These are phyloP conservation scores for Trametes gibbosa DNA, from an alignment of 768 basidiomycete genomes.

Conservation along the genomic window DNA sequence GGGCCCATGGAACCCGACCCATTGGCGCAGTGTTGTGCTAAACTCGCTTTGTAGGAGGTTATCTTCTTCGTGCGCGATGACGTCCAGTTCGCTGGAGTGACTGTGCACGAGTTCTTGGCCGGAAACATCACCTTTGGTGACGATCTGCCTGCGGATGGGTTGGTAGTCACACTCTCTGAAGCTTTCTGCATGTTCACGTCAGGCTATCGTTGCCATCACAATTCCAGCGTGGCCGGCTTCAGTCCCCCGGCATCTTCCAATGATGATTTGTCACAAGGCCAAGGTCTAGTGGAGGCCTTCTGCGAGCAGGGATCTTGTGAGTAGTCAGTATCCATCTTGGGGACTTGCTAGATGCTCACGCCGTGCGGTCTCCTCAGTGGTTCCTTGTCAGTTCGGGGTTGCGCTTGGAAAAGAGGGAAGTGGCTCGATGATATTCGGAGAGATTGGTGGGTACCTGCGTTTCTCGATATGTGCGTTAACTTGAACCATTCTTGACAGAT, in stretches of 20 bases:
- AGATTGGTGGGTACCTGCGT: not conserved
- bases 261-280: conserved; percentile 9
- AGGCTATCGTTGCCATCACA: no score
- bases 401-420: not conserved
- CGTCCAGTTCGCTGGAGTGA: conserved; percentile 2
- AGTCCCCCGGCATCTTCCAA: conserved; percentile 16
- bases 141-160: conserved; percentile 13
- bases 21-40: no score
- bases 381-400: conserved; percentile 13
- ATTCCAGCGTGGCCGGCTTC: conserved; percentile 8
- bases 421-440: conserved; percentile 4
- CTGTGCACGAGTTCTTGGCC: conserved; percentile 5
- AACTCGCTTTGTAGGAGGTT: not conserved
- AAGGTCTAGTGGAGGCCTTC: conserved; percentile 10
- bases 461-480: no score
- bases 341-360: not conserved
- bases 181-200: no score
- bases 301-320: conserved; percentile 6
- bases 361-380: not conserved
- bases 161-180: not conserved
- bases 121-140: conserved; percentile 17
- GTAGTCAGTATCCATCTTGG: not conserved
- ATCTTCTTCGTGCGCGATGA: conserved; percentile 11
- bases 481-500: not conserved
- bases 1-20: no score